phyloP scores from a whole-genome alignment of 2,329 filamentous ascomycete genomes.

The Penicillium griseofulvum region DNA sequence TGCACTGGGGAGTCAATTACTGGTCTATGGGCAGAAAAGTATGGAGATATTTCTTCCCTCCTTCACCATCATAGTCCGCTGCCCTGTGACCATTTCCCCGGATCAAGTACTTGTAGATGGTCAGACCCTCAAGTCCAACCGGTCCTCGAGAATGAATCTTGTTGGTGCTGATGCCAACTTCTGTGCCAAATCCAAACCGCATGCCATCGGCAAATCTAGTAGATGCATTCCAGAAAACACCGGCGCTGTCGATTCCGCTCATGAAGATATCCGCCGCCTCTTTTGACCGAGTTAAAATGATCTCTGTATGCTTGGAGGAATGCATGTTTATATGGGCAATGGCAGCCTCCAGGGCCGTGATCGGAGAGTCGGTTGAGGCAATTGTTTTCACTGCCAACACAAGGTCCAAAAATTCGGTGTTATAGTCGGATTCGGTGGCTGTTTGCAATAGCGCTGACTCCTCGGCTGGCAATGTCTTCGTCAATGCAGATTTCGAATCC shows the following conservation, averaged over 20 bases:
- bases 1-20: not conserved
- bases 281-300: conserved; percentile 71
- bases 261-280: conserved; percentile 77
- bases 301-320: conserved; percentile 91
- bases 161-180: conserved; percentile 97
- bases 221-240: conserved; percentile 95
- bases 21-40: conserved; percentile 41
- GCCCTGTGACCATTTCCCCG: conserved; percentile 80
- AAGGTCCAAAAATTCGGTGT: conserved; percentile 86
- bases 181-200: conserved; percentile 95
- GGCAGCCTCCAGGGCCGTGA: conserved; percentile 61
- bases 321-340: conserved; percentile 88
- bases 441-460: conserved; percentile 57
- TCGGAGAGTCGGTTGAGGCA: conserved; percentile 30
- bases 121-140: conserved; percentile 89
- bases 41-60: conserved; percentile 58
- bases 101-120: conserved; percentile 96
- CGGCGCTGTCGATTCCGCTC: conserved; percentile 79
- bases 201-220: conserved; percentile 94
- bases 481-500: conserved; percentile 63
- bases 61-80: conserved; percentile 58
- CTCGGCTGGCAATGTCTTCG: conserved; percentile 44
- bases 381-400: conserved; percentile 82
- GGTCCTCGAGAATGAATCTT: conserved; percentile 95
- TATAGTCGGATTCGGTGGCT: conserved; percentile 68